These are phyloP conservation scores for Aspergillus neoniger DNA, from an alignment of 2,329 filamentous ascomycete genomes.

Conservation along the genomic window DNA sequence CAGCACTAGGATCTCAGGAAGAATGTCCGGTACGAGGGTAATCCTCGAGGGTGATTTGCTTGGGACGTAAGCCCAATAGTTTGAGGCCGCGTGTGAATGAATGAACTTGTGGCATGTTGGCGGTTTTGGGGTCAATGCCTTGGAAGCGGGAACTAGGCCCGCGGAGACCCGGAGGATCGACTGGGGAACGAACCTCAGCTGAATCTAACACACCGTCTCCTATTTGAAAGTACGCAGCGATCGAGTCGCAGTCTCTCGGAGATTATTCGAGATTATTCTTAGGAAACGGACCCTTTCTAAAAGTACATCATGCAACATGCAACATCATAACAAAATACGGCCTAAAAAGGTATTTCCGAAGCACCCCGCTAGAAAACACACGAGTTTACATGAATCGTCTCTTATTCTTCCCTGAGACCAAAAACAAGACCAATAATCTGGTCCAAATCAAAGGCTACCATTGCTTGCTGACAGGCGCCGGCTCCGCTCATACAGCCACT, in stretches of 20 bases:
- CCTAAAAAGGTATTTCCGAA: neutral
- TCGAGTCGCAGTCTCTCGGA: neutral
- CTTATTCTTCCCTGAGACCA: slow-evolving; percentile 5
- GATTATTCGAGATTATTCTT: neutral
- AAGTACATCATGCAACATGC: slow-evolving; percentile 1
- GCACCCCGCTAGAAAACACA: slow-evolving; percentile 5
- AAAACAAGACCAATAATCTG: neutral
- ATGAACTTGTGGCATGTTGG: slow-evolving; percentile 24
- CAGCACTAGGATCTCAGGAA: neutral
- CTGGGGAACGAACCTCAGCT: slow-evolving; percentile 1
- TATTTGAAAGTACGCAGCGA: neutral
- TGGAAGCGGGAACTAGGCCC: slow-evolving; percentile 22
- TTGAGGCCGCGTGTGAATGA: slow-evolving; percentile 13
- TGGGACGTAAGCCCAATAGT: slow-evolving; percentile 8
- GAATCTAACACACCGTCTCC: neutral
- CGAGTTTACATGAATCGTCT: slow-evolving; percentile 13
- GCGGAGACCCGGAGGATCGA: slow-evolving; percentile 15
- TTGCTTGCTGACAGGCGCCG: slow-evolving; percentile 42
- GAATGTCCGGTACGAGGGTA: neutral
- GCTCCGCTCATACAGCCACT: slow-evolving; percentile 91
- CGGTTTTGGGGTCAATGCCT: slow-evolving; percentile 18
- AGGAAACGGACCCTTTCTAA: neutral
- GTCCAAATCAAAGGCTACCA: slow-evolving; percentile 24
- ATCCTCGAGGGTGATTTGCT: neutral
- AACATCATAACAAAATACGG: neutral